Conservation (phyloP, 1,284 basidiomycete genomes). For the Fomitopsis schrenkii region DNA sequence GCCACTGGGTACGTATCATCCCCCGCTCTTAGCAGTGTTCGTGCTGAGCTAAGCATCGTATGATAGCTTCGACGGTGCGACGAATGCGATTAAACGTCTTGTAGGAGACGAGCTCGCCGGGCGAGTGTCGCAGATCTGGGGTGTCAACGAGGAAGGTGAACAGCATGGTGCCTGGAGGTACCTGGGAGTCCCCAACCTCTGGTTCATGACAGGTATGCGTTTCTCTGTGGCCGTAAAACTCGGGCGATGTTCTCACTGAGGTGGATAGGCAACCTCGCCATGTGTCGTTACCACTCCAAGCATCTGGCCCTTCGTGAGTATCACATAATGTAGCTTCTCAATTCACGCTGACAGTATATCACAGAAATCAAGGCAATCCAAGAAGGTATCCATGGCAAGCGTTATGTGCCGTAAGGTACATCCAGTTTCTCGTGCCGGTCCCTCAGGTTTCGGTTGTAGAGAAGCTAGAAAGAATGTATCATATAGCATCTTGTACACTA, state of each 20-base stretch:
- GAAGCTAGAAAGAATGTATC: not conserved
- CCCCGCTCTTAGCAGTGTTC: not conserved
- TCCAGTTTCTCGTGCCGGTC: not conserved
- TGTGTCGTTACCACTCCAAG: conserved; percentile 53
- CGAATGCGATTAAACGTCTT: conserved; percentile 38
- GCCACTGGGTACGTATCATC: conserved; percentile 49
- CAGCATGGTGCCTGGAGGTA: conserved; percentile 46
- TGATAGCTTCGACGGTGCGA: conserved; percentile 37
- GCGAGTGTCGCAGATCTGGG: conserved; percentile 50
- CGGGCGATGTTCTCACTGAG: not conserved
- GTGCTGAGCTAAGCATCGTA: not conserved
- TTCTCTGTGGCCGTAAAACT: not conserved
- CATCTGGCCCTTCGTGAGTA: conserved; percentile 57
- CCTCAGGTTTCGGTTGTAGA: not conserved
- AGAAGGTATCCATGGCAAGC: conserved; percentile 44
- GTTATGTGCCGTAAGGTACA: conserved; percentile 28
- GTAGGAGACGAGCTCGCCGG: conserved; percentile 45
- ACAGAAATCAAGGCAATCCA: conserved; percentile 59
- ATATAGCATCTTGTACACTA: not conserved
- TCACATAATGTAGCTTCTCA: not conserved
- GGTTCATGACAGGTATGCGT: conserved; percentile 52
- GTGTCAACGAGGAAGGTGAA: conserved; percentile 45
- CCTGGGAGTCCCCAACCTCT: conserved; percentile 47
- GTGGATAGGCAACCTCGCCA: conserved; percentile 42
- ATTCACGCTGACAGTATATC: conserved; percentile 1